A percentile compares a stretch with the other conserved stretches of the same genome.
phyloP scores from a whole-genome alignment of 1,139 yeast species.

The Yamadazyma buinensis region DNA sequence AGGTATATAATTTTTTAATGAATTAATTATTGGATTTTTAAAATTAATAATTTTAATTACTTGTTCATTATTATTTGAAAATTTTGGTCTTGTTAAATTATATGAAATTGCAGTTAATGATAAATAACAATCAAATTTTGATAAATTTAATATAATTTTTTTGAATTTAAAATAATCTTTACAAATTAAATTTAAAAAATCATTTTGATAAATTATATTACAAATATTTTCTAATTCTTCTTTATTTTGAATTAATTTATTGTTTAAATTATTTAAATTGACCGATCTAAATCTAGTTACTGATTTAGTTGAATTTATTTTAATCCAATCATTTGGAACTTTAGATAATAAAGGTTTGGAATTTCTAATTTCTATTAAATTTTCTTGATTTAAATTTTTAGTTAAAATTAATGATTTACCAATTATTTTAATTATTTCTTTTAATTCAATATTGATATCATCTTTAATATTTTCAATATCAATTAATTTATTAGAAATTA shows the following conservation, averaged over 20 bases:
- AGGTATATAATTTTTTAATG: conserved; percentile 56
- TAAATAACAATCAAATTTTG: conserved; percentile 69
- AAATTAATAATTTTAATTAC: conserved; percentile 54
- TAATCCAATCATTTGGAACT: conserved; percentile 73
- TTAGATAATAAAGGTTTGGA: conserved; percentile 46
- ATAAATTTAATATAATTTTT: conserved; percentile 47
- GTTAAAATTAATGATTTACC: conserved; percentile 56
- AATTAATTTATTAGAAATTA: conserved; percentile 34
- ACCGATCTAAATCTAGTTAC: conserved; percentile 76
- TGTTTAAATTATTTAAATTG: conserved; percentile 44
- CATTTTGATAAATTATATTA: conserved; percentile 48
- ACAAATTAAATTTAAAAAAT: conserved; percentile 45
- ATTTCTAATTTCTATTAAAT: conserved; percentile 70
- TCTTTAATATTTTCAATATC: conserved; percentile 43
- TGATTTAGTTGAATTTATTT: conserved; percentile 66
- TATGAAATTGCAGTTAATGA: conserved; percentile 57
- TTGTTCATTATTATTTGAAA: conserved; percentile 35
- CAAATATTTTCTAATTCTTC: conserved; percentile 56
- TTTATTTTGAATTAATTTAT: conserved; percentile 55
- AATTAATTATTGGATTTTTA: conserved; percentile 79
- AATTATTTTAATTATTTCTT: conserved; percentile 38
- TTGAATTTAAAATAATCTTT: conserved; percentile 49
- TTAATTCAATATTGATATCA: conserved; percentile 50
- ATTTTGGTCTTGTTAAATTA: conserved; percentile 56
- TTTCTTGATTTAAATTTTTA: conserved; percentile 60